phyloP scores from a whole-genome alignment of 169 alveolate species.

The Perkinsus marinus region DNA sequence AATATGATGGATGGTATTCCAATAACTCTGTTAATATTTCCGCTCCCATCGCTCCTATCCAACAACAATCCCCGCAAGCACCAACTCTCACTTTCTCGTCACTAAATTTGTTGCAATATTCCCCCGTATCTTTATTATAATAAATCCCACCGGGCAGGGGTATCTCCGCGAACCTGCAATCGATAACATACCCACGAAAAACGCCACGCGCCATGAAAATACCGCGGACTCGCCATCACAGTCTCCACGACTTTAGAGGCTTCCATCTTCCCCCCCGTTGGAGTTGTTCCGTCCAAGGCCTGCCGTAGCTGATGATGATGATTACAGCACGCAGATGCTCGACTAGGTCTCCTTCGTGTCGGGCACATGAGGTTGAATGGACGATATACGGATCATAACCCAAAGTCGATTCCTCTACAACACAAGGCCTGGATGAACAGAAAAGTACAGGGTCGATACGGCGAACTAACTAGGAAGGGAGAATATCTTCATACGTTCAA shows the following conservation, averaged over 20 bases:
- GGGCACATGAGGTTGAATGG: not conserved
- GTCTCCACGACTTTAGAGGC: not conserved
- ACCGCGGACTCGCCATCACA: not conserved
- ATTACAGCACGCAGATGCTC: not conserved
- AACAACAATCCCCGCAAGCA: not conserved
- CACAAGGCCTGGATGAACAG: not conserved
- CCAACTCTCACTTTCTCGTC: not conserved
- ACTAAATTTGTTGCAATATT: not conserved
- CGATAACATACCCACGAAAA: not conserved
- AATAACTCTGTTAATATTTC: too few relatives aligned
- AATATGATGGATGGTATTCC: too few relatives aligned
- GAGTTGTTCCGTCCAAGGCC: not conserved
- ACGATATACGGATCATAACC: too few relatives aligned
- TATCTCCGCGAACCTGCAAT: not conserved
- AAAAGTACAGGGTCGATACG: not conserved
- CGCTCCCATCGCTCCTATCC: not conserved
- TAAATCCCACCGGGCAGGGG: not conserved
- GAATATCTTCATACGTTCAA: not conserved
- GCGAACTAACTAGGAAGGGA: not conserved
- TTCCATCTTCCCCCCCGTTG: not conserved
- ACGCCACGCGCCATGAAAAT: not conserved
- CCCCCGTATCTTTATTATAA: not conserved
- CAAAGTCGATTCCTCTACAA: too few relatives aligned
- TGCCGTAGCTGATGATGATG: not conserved
- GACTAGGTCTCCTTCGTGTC: not conserved